Conservation (phyloP, 139 green algal genomes). For the Eudorina sp. region DNA sequence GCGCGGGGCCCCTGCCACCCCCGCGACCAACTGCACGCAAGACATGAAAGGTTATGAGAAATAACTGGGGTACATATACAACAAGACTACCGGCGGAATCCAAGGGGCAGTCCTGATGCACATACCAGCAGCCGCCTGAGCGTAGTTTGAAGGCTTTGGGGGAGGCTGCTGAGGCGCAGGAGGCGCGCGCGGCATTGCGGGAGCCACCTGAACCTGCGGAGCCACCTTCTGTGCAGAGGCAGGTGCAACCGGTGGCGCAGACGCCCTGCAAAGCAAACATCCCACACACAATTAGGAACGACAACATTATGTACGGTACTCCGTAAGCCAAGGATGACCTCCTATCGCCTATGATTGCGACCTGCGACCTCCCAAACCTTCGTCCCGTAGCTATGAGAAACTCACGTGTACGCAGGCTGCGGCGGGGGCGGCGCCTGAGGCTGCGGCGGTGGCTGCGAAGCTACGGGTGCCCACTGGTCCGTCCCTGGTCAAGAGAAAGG, state of each 20-base stretch:
- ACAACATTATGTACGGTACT: too few species aligned
- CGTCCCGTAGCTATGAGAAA: too few species aligned
- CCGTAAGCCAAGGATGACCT: too few species aligned
- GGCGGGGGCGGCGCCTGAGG: constrained; percentile 18
- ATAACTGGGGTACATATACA: too few species aligned
- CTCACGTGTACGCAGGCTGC: constrained; percentile 39
- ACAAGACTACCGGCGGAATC: too few species aligned
- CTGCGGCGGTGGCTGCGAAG: constrained; percentile 22
- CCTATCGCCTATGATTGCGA: too few species aligned
- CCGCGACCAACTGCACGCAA: constrained; percentile 26
- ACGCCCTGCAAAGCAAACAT: background rate
- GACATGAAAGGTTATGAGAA: too few species aligned
- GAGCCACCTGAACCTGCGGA: constrained; percentile 43
- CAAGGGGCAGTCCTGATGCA: background rate
- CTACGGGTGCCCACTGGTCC: constrained; percentile 44
- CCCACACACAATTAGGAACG: too few species aligned
- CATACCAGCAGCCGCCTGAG: constrained; percentile 48
- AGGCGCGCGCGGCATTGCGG: constrained; percentile 12
- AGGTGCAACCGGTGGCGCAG: background rate
- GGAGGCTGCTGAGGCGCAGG: constrained; percentile 38
- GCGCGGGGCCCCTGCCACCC: background rate
- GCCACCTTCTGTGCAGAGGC: constrained; percentile 41
- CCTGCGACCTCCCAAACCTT: too few species aligned
- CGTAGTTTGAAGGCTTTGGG: constrained; percentile 51
- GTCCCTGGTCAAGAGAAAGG: too few species aligned